A percentile compares a stretch with the other conserved stretches of the same genome.
phyloP scores from a whole-genome alignment of 2,329 filamentous ascomycete species.

The Ophiostoma tasmaniense region DNA sequence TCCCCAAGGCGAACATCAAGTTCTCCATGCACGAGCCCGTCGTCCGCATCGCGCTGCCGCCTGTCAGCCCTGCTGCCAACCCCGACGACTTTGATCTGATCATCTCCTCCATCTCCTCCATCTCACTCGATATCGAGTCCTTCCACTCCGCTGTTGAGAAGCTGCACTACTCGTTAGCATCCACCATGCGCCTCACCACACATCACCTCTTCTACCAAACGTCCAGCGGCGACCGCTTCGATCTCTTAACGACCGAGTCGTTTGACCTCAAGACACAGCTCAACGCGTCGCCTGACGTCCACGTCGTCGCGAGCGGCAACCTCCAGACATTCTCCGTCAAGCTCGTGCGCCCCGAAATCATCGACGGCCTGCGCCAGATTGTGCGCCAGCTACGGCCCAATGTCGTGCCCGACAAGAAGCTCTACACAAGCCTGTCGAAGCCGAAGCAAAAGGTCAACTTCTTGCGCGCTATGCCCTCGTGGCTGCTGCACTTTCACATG shows the following conservation, averaged over 20 bases:
- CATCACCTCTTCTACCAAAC: constrained; percentile 95
- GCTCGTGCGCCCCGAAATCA: constrained; percentile 86
- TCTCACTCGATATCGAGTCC: constrained; percentile 87
- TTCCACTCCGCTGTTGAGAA: constrained; percentile 84
- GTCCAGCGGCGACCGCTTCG: constrained; percentile 69
- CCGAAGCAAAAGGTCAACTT: constrained; percentile 56
- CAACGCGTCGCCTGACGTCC: constrained; percentile 75
- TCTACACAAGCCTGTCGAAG: constrained; percentile 36
- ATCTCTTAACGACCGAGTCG: constrained; percentile 78
- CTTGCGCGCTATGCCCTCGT: constrained; percentile 68
- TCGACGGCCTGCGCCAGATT: constrained; percentile 84
- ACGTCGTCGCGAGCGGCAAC: constrained; percentile 69
- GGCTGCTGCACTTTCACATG: constrained; percentile 76
- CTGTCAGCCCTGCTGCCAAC: constrained; percentile 55
- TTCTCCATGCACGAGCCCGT: constrained; percentile 96
- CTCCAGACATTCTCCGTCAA: constrained; percentile 82
- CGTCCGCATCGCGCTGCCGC: constrained; percentile 76
- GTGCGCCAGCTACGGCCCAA: constrained; percentile 71
- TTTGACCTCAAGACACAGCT: constrained; percentile 81
- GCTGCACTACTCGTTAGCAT: constrained; percentile 76
- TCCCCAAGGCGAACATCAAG: constrained; percentile 91
- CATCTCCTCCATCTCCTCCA: constrained; percentile 88
- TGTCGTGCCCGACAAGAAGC: constrained; percentile 56
- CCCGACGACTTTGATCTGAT: constrained; percentile 79
- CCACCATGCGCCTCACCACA: constrained; percentile 72